phyloP scores from a whole-genome alignment of 768 basidiomycete genomes.

The Mycena haematopus region DNA sequence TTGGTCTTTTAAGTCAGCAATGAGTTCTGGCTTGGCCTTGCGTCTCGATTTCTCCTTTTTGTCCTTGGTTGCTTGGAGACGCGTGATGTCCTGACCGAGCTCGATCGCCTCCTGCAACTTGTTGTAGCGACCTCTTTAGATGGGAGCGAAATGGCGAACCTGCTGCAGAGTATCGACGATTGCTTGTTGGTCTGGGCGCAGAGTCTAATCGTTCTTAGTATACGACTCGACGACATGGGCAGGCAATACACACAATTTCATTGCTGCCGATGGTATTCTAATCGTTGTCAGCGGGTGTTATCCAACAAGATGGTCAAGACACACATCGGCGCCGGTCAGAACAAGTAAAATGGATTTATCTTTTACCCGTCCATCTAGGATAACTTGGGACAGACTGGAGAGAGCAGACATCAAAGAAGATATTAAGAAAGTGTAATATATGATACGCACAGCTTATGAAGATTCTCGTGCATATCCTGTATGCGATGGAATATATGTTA shows the following conservation, averaged over 20 bases:
- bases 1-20: slow-evolving; percentile 5
- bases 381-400: slow-evolving; percentile 19
- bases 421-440: not conserved
- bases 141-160: not conserved
- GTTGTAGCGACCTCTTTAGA: not conserved
- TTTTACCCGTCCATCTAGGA: slow-evolving; percentile 23
- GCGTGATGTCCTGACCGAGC: slow-evolving; percentile 12
- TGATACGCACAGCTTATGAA: slow-evolving; percentile 15
- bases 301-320: not conserved
- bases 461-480: slow-evolving; percentile 22
- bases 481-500: not conserved
- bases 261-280: slow-evolving; percentile 24
- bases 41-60: slow-evolving; percentile 17
- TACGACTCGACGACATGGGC: not conserved
- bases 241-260: slow-evolving; percentile 3
- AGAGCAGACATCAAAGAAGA: not conserved
- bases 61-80: slow-evolving; percentile 15
- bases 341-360: slow-evolving; percentile 25
- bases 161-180: slow-evolving; percentile 7
- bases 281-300: not conserved
- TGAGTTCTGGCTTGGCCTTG: not conserved
- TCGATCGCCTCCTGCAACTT: slow-evolving; percentile 7
- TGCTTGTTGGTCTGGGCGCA: slow-evolving; percentile 4
- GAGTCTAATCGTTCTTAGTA: not conserved
- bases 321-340: slow-evolving; percentile 27